Conservation (phyloP, 2,329 filamentous ascomycete genomes). For the Tolypocladium ovalisporum region DNA sequence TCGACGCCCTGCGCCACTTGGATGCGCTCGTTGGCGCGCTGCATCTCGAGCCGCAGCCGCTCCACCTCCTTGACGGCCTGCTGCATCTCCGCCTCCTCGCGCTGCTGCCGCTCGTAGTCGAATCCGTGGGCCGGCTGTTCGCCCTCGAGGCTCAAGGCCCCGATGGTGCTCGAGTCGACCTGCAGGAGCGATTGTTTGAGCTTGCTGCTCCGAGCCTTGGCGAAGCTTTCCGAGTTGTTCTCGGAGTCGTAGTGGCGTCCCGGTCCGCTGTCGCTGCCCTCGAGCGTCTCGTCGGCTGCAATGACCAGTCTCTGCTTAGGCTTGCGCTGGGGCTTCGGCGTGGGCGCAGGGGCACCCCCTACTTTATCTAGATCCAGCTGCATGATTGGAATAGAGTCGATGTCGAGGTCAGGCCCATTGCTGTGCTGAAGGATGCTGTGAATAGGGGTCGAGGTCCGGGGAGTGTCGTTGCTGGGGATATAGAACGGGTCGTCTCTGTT, state of each 20-base stretch:
- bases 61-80: conserved; percentile 85
- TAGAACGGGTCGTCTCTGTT: conserved; percentile 95
- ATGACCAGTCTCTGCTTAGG: conserved; percentile 54
- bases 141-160: conserved; percentile 55
- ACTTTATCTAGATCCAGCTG: conserved; percentile 65
- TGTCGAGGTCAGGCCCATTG: conserved; percentile 71
- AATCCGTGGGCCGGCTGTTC: conserved; percentile 23
- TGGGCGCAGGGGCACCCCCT: conserved; percentile 14
- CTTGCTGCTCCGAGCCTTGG: conserved; percentile 38
- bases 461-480: conserved; percentile 49
- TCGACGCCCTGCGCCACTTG: conserved; percentile 59
- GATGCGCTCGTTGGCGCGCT: conserved; percentile 65
- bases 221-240: conserved; percentile 33
- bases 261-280: conserved; percentile 36
- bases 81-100: conserved; percentile 81
- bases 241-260: conserved; percentile 41
- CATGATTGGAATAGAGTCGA: conserved; percentile 95
- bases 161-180: conserved; percentile 78
- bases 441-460: conserved; percentile 62
- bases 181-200: conserved; percentile 59
- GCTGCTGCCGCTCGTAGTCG: conserved; percentile 56
- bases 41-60: conserved; percentile 77
- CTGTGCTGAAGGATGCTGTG: conserved; percentile 63
- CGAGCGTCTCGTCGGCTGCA: conserved; percentile 63
- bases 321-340: conserved; percentile 25